Base-by-base conservation (phyloP, 2,329 filamentous ascomycete species). In the Epichloe typhina region DNA sequence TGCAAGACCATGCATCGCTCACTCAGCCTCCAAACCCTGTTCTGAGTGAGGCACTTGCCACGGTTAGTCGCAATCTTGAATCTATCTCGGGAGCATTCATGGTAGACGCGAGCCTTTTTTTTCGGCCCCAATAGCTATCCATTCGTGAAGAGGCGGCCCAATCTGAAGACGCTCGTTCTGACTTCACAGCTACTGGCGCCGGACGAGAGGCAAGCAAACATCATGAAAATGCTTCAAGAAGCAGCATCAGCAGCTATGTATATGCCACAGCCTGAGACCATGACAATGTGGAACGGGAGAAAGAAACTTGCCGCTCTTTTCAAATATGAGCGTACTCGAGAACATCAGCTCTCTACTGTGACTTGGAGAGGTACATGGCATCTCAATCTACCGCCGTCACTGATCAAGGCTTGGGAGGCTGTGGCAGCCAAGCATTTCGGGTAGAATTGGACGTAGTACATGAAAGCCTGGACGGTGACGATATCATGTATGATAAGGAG, bases 221-320 rank as follows among this genome's bases (percentile, higher is more conserved):
- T 64, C 42, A 55, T 58, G 50, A 46, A 58, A 12, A 58, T 66
- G 58, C 58, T 64, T 39, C 55, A n/a, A 49, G 53, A 52, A 36
- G 61, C 62, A 23, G 61, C 57, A 40, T 52, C 51, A n/a, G 57
- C 59, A 39, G 49, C 57, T 12, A 26, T 55, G 17, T 56, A 56
- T 50, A 67, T 67, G 59, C 58, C 61, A 13, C 61, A 47, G 39
- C 58, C 65, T 47, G 49, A 59, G 31, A 62, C 51, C 13, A 58
- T 68, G 58, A 61, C 65, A 44, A 50, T 65, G 19, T 68, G 64
- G 65, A 64, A 63, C 50, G 62, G 61, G 6, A 58, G 54, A 53
- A n/a, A 42, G 37, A 57, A 50, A 17, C 6, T 60, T 19, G 61
- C 59, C 47, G 54, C 61, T 51, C 52, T 59, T 15, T 62, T 62